These are phyloP conservation scores for Penicillium canariense DNA, from an alignment of 495 filamentous ascomycete species.

Conservation along the genomic window DNA sequence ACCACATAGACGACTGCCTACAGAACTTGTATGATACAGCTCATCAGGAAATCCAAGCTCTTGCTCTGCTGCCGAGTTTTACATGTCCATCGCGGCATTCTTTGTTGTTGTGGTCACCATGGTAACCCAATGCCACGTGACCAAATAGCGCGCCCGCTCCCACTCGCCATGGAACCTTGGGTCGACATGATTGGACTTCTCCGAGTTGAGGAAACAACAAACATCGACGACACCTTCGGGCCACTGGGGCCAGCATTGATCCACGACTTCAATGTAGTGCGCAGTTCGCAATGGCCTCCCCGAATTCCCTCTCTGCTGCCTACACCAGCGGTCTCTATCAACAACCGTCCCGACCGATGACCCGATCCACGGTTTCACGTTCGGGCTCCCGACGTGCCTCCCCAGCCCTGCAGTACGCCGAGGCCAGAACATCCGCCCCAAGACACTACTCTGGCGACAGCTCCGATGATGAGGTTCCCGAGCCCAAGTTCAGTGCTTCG, in stretches of 20 bases:
- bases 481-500: constrained; percentile 76
- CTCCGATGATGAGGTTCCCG: constrained; percentile 70
- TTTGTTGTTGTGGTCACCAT: constrained; percentile 29
- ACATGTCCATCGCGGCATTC: constrained; percentile 11
- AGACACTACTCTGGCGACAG: constrained; percentile 59
- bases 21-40: background rate
- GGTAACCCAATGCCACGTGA: constrained; percentile 22
- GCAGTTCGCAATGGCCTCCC: constrained; percentile 36
- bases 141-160: constrained; percentile 9
- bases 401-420: constrained; percentile 29
- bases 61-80: background rate
- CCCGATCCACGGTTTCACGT: constrained; percentile 43
- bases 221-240: constrained; percentile 26
- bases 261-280: constrained; percentile 33
- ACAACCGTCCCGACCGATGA: constrained; percentile 39
- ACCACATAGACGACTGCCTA: too few species aligned
- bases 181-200: constrained; percentile 19
- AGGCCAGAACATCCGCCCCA: constrained; percentile 20
- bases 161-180: constrained; percentile 24
- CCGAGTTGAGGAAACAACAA: constrained; percentile 23
- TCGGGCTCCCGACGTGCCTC: constrained; percentile 42
- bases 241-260: constrained; percentile 28
- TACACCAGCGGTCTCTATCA: constrained; percentile 37
- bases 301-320: constrained; percentile 37
- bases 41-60: background rate